A percentile compares a stretch with the other conserved stretches of the same genome.
Evolutionary conservation across 2,329 filamentous ascomycete species (phyloP).

Genomic region (Macrophomina pseudophaseolina): DNA sequence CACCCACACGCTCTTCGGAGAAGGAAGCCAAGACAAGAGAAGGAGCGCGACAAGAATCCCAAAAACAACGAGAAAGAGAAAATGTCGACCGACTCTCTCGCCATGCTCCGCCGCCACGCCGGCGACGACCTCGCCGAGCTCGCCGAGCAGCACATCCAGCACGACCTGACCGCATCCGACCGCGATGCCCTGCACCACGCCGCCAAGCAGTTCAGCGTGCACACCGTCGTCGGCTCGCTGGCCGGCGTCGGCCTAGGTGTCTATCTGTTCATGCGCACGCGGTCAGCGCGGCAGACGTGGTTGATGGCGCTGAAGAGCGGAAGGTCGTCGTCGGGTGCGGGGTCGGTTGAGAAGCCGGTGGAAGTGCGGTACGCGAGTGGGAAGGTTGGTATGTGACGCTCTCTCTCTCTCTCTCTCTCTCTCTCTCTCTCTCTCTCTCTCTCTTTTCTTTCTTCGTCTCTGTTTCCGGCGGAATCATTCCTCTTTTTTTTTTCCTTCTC

Average conservation of each 20-base stretch:
- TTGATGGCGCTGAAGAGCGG: slow-evolving; percentile 64
- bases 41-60: not conserved
- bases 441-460: not conserved
- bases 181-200: slow-evolving; percentile 63
- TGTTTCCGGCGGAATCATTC: not conserved
- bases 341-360: slow-evolving; percentile 61
- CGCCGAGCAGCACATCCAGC: slow-evolving; percentile 63
- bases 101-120: slow-evolving; percentile 53
- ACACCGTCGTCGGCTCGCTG: slow-evolving; percentile 64
- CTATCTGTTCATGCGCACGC: slow-evolving; percentile 62
- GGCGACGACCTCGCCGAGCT: slow-evolving; percentile 59
- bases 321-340: slow-evolving; percentile 33
- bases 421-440: not conserved
- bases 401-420: not conserved
- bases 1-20: too few relatives aligned
- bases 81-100: slow-evolving; percentile 54
- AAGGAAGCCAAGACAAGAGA: too few relatives aligned
- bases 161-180: slow-evolving; percentile 64
- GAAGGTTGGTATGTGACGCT: slow-evolving; percentile 53
- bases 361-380: slow-evolving; percentile 67
- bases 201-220: slow-evolving; percentile 59
- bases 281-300: slow-evolving; percentile 61
- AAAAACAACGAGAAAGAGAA: not conserved
- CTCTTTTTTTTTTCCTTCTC: too few relatives aligned
- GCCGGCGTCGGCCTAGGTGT: slow-evolving; percentile 65